Evolutionary conservation across 805 yeast genomes (phyloP), one percentile per base, ranked within the genome.

Genomic region (Torulaspora indica): DNA sequence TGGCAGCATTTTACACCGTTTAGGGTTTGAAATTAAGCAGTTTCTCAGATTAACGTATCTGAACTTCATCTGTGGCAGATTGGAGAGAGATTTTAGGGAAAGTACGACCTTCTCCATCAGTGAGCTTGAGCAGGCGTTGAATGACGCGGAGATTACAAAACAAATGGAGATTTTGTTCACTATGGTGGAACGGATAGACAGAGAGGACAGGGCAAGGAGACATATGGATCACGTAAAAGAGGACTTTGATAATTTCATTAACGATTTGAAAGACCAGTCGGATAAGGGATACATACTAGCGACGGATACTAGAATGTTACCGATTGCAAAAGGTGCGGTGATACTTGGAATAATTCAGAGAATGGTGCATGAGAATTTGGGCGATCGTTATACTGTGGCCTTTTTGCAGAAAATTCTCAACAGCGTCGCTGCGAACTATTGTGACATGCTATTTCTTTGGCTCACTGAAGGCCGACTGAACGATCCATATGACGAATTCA

Each of bases 401-500:
- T 79, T 86, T 51, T 66, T 87, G 33, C 58, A 67, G 1, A 54
- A 57, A 3, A 54, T 91, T 2, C 76, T 84, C 40, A 75, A 75
- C 36, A 71, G 71, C 10, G 76, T 88, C 1, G 79, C 95, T 30
- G 55, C 49, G 25, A 78, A 78, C 31, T 93, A 87, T 56, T 69
- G 86, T 14, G 52, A 53, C 1, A 83, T 85, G 79, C 68, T 93
- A 8, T 81, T 84, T 53, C 60, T 68, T n/a, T 93, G 98, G 98
- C 70, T 91, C 13, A 72, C 74, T 4, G 67, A 73, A 38, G 98
- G 98, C 0, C 68, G 70, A 5, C 70, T 93, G 8, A 74, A 77
- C 49, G 98, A 93, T 54, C 87, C 86, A 0, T 79, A 78, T 57
- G 79, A 81, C 31, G 98, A 91, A 61, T 93, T 93, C 60, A 66